phyloP scores from a whole-genome alignment of 2,329 filamentous ascomycete species.

The Colletotrichum spaethianum region DNA sequence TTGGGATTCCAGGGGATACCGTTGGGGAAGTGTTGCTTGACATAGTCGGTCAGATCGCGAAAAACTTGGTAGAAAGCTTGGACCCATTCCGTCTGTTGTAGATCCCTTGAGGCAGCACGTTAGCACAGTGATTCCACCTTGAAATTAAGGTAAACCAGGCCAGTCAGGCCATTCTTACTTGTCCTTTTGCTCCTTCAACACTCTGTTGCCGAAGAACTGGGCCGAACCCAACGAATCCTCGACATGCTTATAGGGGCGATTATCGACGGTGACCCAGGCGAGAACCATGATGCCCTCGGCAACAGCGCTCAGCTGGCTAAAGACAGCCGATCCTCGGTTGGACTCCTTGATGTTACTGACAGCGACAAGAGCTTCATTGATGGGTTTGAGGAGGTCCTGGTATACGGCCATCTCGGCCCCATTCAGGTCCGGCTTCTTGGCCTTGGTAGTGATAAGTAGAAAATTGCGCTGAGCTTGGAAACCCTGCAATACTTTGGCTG shows the following conservation, averaged over 20 bases:
- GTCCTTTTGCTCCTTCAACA: constrained; percentile 91
- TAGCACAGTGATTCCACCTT: constrained; percentile 36
- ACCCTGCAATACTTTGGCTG: constrained; percentile 69
- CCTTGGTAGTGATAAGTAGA: constrained; percentile 88
- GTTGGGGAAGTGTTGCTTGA: constrained; percentile 84
- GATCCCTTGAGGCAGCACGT: constrained; percentile 70
- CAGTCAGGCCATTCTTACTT: constrained; percentile 54
- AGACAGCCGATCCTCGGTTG: constrained; percentile 81
- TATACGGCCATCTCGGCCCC: constrained; percentile 73
- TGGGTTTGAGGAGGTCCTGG: constrained; percentile 86
- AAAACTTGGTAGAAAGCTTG: constrained; percentile 94
- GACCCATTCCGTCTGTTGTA: constrained; percentile 87
- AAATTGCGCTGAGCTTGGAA: constrained; percentile 92
- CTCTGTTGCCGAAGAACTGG: constrained; percentile 95
- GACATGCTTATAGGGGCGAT: constrained; percentile 87
- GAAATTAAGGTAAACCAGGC: not conserved
- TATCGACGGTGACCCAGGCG: constrained; percentile 90
- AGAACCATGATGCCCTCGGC: constrained; percentile 91
- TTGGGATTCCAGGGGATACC: constrained; percentile 91
- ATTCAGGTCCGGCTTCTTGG: constrained; percentile 87
- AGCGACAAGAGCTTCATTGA: constrained; percentile 85
- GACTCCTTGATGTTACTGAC: constrained; percentile 86
- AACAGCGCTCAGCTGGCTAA: constrained; percentile 88
- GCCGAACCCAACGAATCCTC: constrained; percentile 86
- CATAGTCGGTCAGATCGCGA: constrained; percentile 85